A percentile compares a stretch with the other conserved stretches of the same genome.
Evolutionary conservation across 257 asterid genomes (phyloP).

Genomic region (Solanum ossicruentum): DNA sequence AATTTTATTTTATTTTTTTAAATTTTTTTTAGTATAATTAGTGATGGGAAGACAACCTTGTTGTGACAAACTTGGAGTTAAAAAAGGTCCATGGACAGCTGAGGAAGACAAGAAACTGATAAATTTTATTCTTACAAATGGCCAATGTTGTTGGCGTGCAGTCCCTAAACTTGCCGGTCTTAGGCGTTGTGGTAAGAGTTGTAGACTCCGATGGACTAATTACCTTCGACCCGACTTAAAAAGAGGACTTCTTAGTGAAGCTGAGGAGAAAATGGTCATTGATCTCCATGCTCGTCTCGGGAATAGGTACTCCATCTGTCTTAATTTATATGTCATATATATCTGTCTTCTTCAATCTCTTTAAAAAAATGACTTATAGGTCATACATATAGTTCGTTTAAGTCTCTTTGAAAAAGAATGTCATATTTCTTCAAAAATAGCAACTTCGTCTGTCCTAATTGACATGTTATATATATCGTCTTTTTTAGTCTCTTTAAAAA

Average conservation of each 20-base stretch:
- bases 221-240: conserved; percentile 96
- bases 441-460: not conserved
- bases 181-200: conserved; percentile 94
- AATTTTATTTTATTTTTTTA: not conserved
- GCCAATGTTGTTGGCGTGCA: conserved; percentile 98
- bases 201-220: conserved; percentile 94
- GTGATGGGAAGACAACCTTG: conserved; percentile 93
- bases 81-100: conserved; percentile 98
- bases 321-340: not conserved
- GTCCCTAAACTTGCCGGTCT: conserved; percentile 98
- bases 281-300: conserved; percentile 94
- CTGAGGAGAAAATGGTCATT: conserved; percentile 81
- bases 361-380: not conserved
- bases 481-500: not conserved
- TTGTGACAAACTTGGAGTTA: conserved; percentile 91
- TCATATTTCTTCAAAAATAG: conserved; percentile 46
- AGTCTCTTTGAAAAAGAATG: not conserved
- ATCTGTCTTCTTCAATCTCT: not conserved
- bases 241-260: conserved; percentile 78
- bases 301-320: conserved; percentile 29
- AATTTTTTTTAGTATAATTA: not conserved
- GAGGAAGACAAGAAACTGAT: conserved; percentile 92
- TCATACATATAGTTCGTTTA: not conserved
- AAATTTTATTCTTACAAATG: conserved; percentile 66
- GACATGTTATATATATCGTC: not conserved